Conservation (phyloP, 106 monocot species). For the Acanthochlamys bracteata region DNA sequence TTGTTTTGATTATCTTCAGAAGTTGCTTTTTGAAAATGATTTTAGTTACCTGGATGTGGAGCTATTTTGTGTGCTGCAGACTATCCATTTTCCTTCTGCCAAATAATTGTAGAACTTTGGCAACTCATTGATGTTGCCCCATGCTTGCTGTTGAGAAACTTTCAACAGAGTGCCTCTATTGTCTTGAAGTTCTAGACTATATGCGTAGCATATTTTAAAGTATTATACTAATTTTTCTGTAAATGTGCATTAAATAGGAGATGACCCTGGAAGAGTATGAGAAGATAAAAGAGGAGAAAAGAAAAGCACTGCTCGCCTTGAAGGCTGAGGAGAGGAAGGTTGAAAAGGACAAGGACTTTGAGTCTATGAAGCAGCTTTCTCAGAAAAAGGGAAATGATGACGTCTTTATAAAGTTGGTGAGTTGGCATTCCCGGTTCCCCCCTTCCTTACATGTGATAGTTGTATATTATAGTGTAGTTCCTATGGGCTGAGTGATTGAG, state of each 20-base stretch:
- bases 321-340: slow-evolving; percentile 65
- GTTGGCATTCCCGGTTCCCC: neutral
- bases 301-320: slow-evolving; percentile 44
- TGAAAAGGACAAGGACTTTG: slow-evolving; percentile 47
- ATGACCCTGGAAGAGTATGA: slow-evolving; percentile 79
- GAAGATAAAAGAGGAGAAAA: slow-evolving; percentile 63
- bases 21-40: too few species aligned
- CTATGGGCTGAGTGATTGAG: neutral
- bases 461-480: neutral
- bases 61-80: too few species aligned
- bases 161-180: too few species aligned
- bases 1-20: too few species aligned
- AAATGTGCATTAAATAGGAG: slow-evolving; percentile 19
- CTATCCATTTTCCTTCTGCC: too few species aligned
- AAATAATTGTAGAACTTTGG: too few species aligned
- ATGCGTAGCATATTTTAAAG: too few species aligned
- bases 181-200: too few species aligned
- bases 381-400: slow-evolving; percentile 52
- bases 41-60: too few species aligned
- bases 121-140: too few species aligned
- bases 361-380: slow-evolving; percentile 53
- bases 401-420: slow-evolving; percentile 57
- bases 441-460: neutral
- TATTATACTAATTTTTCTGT: neutral
- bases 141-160: too few species aligned